Percentiles rank a stretch among this genome's conserved stretches.
Conservation (phyloP, 2,329 filamentous ascomycete genomes). For the Lecanicillium sp. region DNA sequence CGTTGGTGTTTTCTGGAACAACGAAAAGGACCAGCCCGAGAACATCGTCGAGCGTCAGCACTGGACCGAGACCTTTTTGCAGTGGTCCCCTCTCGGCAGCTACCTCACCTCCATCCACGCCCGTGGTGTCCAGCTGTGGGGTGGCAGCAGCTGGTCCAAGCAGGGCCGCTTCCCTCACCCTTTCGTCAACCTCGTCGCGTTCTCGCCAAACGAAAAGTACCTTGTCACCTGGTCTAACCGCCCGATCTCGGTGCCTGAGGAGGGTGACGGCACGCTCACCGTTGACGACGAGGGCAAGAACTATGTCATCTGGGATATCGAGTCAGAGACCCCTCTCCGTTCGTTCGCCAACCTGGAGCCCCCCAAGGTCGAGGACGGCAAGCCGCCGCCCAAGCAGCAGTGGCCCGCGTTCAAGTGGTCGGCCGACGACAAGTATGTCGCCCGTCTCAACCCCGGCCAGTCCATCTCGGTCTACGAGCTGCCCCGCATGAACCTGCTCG, state of each 20-base stretch:
- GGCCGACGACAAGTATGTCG: slow-evolving; percentile 93
- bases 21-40: slow-evolving; percentile 86
- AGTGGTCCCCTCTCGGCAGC: slow-evolving; percentile 95
- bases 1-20: slow-evolving; percentile 97
- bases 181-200: slow-evolving; percentile 91
- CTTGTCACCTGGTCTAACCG: slow-evolving; percentile 94
- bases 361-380: slow-evolving; percentile 52
- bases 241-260: slow-evolving; percentile 86
- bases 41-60: slow-evolving; percentile 84
- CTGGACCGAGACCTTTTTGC: slow-evolving; percentile 97
- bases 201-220: slow-evolving; percentile 89
- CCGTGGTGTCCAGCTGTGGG: slow-evolving; percentile 97
- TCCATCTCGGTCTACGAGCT: slow-evolving; percentile 90
- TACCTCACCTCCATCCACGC: slow-evolving; percentile 92
- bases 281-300: slow-evolving; percentile 98
- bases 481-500: slow-evolving; percentile 81
- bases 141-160: slow-evolving; percentile 79
- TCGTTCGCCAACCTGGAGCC: slow-evolving; percentile 90
- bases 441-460: slow-evolving; percentile 78
- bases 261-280: slow-evolving; percentile 74
- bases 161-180: slow-evolving; percentile 93
- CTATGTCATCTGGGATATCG: slow-evolving; percentile 97
- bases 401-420: slow-evolving; percentile 99
- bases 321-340: slow-evolving; percentile 79
- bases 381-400: slow-evolving; percentile 76